phyloP scores from a whole-genome alignment of 2,329 filamentous ascomycete genomes.

The Plenodomus tracheiphilus region DNA sequence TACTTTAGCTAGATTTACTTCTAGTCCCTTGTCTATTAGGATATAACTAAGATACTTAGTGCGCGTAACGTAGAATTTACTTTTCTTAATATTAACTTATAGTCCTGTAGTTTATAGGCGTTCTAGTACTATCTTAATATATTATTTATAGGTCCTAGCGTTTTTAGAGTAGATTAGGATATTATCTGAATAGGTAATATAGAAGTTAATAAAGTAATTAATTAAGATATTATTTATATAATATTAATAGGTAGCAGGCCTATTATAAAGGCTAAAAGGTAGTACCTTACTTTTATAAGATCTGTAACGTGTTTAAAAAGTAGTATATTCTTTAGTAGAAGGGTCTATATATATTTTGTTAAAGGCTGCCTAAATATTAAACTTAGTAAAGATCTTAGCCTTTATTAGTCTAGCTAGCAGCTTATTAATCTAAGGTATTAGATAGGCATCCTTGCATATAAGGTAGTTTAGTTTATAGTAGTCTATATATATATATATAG shows the following conservation, averaged over 20 bases:
- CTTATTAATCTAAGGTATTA: conserved; percentile 9
- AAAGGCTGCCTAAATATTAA: conserved; percentile 12
- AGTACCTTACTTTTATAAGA: conserved; percentile 15
- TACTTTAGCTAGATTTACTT: conserved; percentile 8
- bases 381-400: conserved; percentile 11
- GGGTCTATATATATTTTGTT: conserved; percentile 9
- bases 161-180: conserved; percentile 15
- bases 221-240: conserved; percentile 16
- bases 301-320: conserved; percentile 4
- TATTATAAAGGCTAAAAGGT: conserved; percentile 17
- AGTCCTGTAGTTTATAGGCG: conserved; percentile 1
- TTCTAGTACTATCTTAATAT: conserved; percentile 6
- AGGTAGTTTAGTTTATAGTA: conserved; percentile 13
- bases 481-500: conserved; percentile 9
- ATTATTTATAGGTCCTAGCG: conserved; percentile 3
- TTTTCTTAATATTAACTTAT: conserved; percentile 10
- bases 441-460: conserved; percentile 9
- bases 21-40: conserved; percentile 5
- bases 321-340: conserved; percentile 11
- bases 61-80: conserved; percentile 4
- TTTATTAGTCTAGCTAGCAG: conserved; percentile 2
- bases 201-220: conserved; percentile 10
- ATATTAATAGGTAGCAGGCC: conserved; percentile 8
- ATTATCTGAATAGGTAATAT: conserved; percentile 17
- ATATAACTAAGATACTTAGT: conserved; percentile 11